Conservation (phyloP, 192 early-diverging fungal genomes). For the Umbelopsis sp. region DNA sequence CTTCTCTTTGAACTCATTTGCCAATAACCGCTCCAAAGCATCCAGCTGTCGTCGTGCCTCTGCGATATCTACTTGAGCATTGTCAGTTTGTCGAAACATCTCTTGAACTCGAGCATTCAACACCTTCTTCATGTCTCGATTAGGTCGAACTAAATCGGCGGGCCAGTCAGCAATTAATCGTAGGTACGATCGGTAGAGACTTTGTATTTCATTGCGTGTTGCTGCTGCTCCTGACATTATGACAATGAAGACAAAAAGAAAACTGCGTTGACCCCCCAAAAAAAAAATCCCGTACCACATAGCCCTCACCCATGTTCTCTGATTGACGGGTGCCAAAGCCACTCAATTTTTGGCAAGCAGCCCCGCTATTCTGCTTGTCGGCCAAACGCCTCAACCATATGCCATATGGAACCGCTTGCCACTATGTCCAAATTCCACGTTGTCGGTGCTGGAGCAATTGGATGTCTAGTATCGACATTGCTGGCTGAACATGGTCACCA, state of each 20-base stretch:
- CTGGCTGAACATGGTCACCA: slow-evolving; percentile 48
- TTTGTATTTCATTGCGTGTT: slow-evolving; percentile 26
- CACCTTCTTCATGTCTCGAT: slow-evolving; percentile 65
- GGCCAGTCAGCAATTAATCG: slow-evolving; percentile 66
- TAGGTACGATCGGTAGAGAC: slow-evolving; percentile 61
- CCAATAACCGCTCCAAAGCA: slow-evolving; percentile 46
- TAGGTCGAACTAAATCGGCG: slow-evolving; percentile 66
- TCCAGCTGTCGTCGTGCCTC: slow-evolving; percentile 44
- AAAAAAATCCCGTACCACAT: background rate
- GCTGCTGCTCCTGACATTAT: slow-evolving; percentile 2
- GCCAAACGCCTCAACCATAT: background rate
- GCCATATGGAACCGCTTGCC: background rate
- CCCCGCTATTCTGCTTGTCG: too few species aligned
- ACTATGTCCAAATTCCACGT: slow-evolving; percentile 49
- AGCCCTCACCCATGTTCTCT: background rate
- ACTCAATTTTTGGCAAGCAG: background rate
- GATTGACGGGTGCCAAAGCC: too few species aligned
- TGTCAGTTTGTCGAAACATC: slow-evolving; percentile 38
- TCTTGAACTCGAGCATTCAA: slow-evolving; percentile 54
- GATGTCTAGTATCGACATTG: slow-evolving; percentile 61
- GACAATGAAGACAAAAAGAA: too few species aligned
- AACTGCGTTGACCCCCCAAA: background rate
- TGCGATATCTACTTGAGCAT: slow-evolving; percentile 29
- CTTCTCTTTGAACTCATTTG: slow-evolving; percentile 57
- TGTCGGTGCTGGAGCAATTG: slow-evolving; percentile 72